A percentile compares a stretch with the other conserved stretches of the same genome.
These are phyloP conservation scores for Phytophthora ramorum DNA, from an alignment of 352 stramenopile genomes.

Conservation along the genomic window DNA sequence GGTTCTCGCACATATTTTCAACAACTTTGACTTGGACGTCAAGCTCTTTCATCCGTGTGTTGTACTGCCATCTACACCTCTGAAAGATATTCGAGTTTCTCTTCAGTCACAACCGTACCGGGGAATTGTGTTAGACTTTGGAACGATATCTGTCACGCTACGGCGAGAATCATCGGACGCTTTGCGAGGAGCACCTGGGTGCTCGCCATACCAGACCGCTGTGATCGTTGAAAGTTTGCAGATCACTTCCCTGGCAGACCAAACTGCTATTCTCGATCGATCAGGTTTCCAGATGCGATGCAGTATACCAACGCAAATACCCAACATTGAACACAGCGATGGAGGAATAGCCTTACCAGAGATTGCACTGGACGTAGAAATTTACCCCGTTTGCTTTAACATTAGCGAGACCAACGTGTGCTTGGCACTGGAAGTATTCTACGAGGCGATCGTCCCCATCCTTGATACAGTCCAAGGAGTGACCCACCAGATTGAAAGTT, in stretches of 20 bases:
- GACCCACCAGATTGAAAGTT: conserved; percentile 30
- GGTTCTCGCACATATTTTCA: conserved; percentile 28
- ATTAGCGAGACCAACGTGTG: conserved; percentile 53
- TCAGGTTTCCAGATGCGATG: conserved; percentile 45
- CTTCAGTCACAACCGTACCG: conserved; percentile 39
- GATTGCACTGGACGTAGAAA: conserved; percentile 36
- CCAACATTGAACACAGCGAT: conserved; percentile 6
- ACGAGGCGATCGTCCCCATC: conserved; percentile 42
- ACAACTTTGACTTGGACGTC: conserved; percentile 45
- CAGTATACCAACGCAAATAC: conserved; percentile 12
- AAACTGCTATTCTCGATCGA: conserved; percentile 45
- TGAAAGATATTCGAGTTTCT: conserved; percentile 37
- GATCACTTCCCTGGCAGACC: conserved; percentile 37
- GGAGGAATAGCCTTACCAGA: background rate
- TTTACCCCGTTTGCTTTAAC: conserved; percentile 52
- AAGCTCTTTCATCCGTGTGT: conserved; percentile 55
- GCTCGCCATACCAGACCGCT: conserved; percentile 20
- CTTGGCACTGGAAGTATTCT: conserved; percentile 44
- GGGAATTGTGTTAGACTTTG: conserved; percentile 63
- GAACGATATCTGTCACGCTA: conserved; percentile 40
- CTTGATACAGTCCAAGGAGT: conserved; percentile 33
- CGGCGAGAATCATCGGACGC: conserved; percentile 22
- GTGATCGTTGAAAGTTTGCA: conserved; percentile 38
- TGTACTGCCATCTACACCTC: conserved; percentile 51
- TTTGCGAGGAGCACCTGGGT: conserved; percentile 2